Base-by-base conservation (phyloP, 139 green algal genomes). In the Chloropicon primus region DNA sequence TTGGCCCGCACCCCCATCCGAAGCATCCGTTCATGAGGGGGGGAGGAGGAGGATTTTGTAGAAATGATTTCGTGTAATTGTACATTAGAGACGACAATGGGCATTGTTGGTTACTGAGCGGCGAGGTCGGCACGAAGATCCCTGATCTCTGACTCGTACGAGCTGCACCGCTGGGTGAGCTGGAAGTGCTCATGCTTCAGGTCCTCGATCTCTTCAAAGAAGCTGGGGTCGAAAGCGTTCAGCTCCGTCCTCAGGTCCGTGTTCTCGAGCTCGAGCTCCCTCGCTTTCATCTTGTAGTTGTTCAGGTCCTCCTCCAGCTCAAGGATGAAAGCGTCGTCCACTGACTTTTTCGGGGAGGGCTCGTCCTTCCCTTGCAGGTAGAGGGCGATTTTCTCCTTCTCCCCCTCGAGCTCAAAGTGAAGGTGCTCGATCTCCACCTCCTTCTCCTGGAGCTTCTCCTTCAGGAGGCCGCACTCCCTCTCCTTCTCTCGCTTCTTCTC, bases 161-260 rank as follows among this genome's bases (percentile, higher is more conserved):
- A 26, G 41, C 2, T 25, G n/a, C 84, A 79, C 0, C 80, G 72
- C 77, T 75, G 0, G 25, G 76, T 80, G 28, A 91, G 82, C 79
- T 87, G 76, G 25, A 86, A 80, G 54, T 91, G 85, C 24, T 90
- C 83, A 24, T 84, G 81, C 80, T 90, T 91, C 25, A 94, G 74
- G 29, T 90, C 88, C 79, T 92, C 84, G 24, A 93, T 85, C 54
- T 97, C 90, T 1, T 92, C 87, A 80, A 92, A 95, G 79, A 95
- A 93, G 0, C 77, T 76, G 0, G 88, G 85, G 62, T 95, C 90
- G 80, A 95, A 89, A 0, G 87, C 89, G 28, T 86, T 88, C 29
- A 96, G 85, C 83, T 96, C 91, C 21, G 71, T 80, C 1, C 76
- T 74, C 27, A 96, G 85, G 75, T 88, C 85, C 21, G 71, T 74